Conservation (phyloP, 2,329 filamentous ascomycete species). For the Sporothrix dimorphospora region DNA sequence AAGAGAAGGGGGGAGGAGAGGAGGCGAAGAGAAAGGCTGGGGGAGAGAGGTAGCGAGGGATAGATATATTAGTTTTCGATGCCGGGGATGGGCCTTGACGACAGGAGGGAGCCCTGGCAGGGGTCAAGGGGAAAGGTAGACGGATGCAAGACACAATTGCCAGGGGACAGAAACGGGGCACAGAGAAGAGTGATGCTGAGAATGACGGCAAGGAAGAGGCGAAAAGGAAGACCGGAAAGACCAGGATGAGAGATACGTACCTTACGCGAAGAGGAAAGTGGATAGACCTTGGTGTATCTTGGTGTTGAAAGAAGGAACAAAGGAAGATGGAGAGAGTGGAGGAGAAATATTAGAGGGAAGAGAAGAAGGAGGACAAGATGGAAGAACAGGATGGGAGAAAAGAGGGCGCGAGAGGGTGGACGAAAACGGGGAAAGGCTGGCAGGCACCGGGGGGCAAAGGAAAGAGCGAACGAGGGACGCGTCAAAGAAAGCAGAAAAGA, state of each 20-base stretch:
- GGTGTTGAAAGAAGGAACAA: not conserved
- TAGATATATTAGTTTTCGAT: slow-evolving; percentile 16
- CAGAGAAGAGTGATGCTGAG: not conserved
- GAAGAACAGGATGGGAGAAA: not conserved
- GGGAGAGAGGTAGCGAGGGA: slow-evolving; percentile 10
- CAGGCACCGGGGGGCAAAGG: not conserved
- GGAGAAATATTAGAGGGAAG: not conserved
- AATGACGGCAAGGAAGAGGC: not conserved
- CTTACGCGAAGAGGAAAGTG: slow-evolving; percentile 30
- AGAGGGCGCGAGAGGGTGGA: not conserved
- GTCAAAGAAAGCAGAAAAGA: slow-evolving; percentile 5
- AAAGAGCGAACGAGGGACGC: slow-evolving; percentile 16
- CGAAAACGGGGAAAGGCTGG: not conserved
- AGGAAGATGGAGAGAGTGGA: slow-evolving; percentile 9
- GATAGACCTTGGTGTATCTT: slow-evolving; percentile 8
- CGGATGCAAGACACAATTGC: slow-evolving; percentile 5
- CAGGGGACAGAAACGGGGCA: slow-evolving; percentile 6
- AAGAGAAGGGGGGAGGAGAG: not conserved
- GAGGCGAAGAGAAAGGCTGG: not conserved
- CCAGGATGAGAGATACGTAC: slow-evolving; percentile 24
- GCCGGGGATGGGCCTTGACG: not conserved
- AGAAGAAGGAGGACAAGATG: not conserved
- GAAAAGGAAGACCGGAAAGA: not conserved
- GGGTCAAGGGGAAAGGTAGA: not conserved
- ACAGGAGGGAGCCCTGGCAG: not conserved